Percentiles rank a stretch among this genome's conserved stretches.
These are phyloP conservation scores for Fonsecaea erecta DNA, from an alignment of 2,329 filamentous ascomycete species.

Conservation along the genomic window DNA sequence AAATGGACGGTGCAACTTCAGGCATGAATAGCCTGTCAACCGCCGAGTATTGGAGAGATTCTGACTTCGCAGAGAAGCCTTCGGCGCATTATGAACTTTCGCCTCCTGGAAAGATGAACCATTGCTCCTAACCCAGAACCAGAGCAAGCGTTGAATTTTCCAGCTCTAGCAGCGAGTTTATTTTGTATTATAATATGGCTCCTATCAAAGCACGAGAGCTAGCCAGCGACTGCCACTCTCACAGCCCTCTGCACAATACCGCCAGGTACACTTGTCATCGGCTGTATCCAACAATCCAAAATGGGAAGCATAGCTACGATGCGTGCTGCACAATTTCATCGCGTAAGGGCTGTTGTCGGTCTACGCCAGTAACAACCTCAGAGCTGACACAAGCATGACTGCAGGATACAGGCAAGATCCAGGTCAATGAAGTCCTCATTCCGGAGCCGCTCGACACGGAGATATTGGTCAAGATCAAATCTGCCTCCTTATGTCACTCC, in stretches of 20 bases:
- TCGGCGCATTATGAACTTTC: not conserved
- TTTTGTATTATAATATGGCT: not conserved
- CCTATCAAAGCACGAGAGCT: not conserved
- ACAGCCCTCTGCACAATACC: not conserved
- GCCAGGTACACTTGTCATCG: not conserved
- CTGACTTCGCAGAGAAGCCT: not conserved
- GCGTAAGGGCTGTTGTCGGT: not conserved
- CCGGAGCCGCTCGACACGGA: not conserved
- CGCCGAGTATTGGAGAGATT: not conserved
- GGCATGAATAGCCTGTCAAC: not conserved
- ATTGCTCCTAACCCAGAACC: not conserved
- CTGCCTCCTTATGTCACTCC: slow-evolving; percentile 16
- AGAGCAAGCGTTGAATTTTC: not conserved
- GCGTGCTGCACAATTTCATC: not conserved
- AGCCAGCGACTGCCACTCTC: not conserved
- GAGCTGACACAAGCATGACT: not conserved
- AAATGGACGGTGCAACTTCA: not conserved
- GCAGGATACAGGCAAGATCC: not conserved
- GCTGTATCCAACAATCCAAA: not conserved
- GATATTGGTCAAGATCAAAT: slow-evolving; percentile 16
- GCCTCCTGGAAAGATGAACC: not conserved
- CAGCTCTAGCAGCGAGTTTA: not conserved
- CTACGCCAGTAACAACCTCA: not conserved
- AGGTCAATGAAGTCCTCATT: slow-evolving; percentile 1
- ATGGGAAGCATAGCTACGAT: not conserved